These are phyloP conservation scores for Ensete ventricosum DNA, from an alignment of 176 grass and related monocot species.

Conservation along the genomic window DNA sequence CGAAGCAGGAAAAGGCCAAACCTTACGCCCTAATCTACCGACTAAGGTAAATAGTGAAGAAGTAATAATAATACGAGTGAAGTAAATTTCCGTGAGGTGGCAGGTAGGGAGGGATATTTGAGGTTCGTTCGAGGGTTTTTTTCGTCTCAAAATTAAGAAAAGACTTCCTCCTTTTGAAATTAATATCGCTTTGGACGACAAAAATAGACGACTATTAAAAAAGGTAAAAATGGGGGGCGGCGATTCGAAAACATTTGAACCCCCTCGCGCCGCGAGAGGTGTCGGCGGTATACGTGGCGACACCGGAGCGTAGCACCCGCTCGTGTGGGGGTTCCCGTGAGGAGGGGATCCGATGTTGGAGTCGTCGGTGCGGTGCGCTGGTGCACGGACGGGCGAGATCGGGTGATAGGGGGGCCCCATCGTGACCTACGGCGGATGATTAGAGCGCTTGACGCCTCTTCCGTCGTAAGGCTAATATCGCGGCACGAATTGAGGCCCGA, in stretches of 20 bases:
- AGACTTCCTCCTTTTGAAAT: background rate
- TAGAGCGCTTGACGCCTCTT: too few relatives aligned
- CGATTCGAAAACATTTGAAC: slow-evolving; percentile 7
- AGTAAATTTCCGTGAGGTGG: too few relatives aligned
- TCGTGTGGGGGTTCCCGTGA: background rate
- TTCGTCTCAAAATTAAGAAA: background rate
- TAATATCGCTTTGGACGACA: too few relatives aligned
- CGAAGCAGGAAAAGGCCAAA: too few relatives aligned
- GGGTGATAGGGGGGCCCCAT: too few relatives aligned
- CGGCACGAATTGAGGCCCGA: too few relatives aligned
- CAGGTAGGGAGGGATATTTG: background rate
- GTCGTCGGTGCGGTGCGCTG: background rate
- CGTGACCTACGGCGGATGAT: too few relatives aligned
- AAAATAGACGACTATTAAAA: background rate
- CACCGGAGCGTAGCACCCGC: background rate
- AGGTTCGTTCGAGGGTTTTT: background rate
- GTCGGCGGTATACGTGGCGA: background rate
- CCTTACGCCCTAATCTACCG: too few relatives aligned
- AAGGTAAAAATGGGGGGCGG: background rate
- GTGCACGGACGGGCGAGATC: background rate
- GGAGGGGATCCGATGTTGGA: background rate
- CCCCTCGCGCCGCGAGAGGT: background rate
- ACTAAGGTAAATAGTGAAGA: too few relatives aligned
- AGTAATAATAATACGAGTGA: too few relatives aligned
- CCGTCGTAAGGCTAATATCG: too few relatives aligned